These are phyloP conservation scores for Tanacetum coccineum DNA, from an alignment of 129 eudicot species.

Conservation along the genomic window DNA sequence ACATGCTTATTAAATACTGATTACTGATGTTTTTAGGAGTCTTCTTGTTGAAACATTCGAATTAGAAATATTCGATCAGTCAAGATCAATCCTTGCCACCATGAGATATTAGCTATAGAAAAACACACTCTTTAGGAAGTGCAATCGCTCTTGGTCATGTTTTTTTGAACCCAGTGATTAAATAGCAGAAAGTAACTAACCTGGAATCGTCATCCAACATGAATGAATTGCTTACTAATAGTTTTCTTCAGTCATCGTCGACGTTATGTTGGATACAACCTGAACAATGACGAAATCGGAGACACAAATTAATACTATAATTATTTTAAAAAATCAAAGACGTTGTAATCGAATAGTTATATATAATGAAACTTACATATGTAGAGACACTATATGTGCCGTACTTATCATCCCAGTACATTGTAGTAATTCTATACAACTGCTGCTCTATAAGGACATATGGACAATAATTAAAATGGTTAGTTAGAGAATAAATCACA, in stretches of 20 bases:
- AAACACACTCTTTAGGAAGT: too few species aligned
- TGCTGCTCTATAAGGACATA: slow-evolving; percentile 94
- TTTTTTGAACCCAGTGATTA: too few species aligned
- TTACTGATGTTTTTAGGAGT: too few species aligned
- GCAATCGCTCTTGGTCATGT: too few species aligned
- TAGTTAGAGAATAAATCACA: slow-evolving; percentile 3
- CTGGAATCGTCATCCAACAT: slow-evolving; percentile 97
- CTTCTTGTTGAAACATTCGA: too few species aligned
- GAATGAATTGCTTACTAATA: slow-evolving; percentile 88
- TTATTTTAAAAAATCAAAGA: not conserved
- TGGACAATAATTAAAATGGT: slow-evolving; percentile 15
- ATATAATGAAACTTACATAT: slow-evolving; percentile 53
- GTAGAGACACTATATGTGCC: slow-evolving; percentile 92
- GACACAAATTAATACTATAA: not conserved
- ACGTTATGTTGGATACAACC: slow-evolving; percentile 89
- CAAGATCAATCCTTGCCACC: too few species aligned
- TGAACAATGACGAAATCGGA: slow-evolving; percentile 22
- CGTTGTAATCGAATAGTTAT: not conserved
- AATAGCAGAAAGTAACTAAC: slow-evolving; percentile 33
- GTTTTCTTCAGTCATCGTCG: slow-evolving; percentile 84
- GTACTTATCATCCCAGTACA: slow-evolving; percentile 99
- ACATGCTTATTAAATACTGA: too few species aligned
- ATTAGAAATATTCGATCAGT: too few species aligned
- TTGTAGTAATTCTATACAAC: slow-evolving; percentile 85
- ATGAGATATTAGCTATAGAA: too few species aligned